Conservation (phyloP, 192 early-diverging fungal species). For the Coemansia sp. region DNA sequence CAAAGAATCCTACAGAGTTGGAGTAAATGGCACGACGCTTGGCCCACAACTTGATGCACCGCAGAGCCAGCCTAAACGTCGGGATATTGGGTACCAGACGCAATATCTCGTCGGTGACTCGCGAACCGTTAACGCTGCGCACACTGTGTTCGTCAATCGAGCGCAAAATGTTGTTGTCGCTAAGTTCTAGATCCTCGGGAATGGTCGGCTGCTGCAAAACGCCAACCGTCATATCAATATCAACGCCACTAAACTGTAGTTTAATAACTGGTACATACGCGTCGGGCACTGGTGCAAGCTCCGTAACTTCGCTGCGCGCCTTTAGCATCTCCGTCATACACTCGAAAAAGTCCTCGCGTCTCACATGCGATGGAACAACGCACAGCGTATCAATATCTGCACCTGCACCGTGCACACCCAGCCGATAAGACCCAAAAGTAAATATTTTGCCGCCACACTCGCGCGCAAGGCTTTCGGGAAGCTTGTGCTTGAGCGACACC, state of each 20-base stretch:
- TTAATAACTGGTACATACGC: conserved; percentile 96
- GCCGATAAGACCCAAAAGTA: conserved; percentile 93
- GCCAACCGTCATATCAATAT: conserved; percentile 94
- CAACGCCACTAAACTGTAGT: conserved; percentile 87
- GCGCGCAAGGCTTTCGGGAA: conserved; percentile 78
- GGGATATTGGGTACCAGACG: conserved; percentile 89
- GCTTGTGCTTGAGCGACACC: conserved; percentile 70
- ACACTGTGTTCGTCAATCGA: conserved; percentile 85
- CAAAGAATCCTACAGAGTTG: conserved; percentile 97
- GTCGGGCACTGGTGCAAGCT: conserved; percentile 81
- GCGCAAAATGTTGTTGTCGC: conserved; percentile 80
- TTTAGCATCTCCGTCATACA: conserved; percentile 86
- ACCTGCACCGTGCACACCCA: conserved; percentile 91
- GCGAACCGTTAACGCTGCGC: conserved; percentile 90
- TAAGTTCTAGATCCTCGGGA: conserved; percentile 81
- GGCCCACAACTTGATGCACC: conserved; percentile 97
- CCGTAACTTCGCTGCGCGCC: conserved; percentile 77
- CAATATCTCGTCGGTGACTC: conserved; percentile 96
- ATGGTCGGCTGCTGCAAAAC: conserved; percentile 70
- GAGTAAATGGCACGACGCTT: conserved; percentile 91
- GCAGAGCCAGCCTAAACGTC: conserved; percentile 83
- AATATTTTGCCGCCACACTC: conserved; percentile 95
- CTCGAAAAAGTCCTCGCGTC: conserved; percentile 89
- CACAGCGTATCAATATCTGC: conserved; percentile 99
- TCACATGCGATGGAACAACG: conserved; percentile 87